Conservation (phyloP, 139 green algal genomes). For the Trebouxia sp. region DNA sequence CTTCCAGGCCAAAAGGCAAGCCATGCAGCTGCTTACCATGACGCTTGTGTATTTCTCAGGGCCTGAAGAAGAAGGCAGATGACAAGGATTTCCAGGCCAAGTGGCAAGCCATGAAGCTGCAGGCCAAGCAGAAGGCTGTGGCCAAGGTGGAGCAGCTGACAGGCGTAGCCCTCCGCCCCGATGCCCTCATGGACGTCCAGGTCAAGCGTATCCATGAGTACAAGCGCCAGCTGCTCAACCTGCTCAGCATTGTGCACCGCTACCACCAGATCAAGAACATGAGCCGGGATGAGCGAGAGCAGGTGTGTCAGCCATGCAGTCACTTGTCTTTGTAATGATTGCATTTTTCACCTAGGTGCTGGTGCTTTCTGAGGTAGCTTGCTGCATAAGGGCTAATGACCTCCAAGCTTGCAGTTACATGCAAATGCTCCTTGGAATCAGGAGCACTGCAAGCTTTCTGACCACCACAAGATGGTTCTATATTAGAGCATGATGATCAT, state of each 20-base stretch:
- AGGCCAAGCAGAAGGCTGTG: constrained; percentile 81
- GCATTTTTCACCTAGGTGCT: too few relatives aligned
- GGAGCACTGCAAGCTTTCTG: too few relatives aligned
- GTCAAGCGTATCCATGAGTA: constrained; percentile 99
- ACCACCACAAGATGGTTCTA: too few relatives aligned
- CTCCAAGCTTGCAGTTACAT: too few relatives aligned
- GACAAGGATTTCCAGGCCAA: constrained; percentile 65
- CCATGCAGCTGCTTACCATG: too few relatives aligned
- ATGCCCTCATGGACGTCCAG: constrained; percentile 96
- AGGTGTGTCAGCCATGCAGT: too few relatives aligned
- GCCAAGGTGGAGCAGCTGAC: constrained; percentile 73
- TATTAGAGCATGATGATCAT: too few relatives aligned
- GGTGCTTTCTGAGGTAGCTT: too few relatives aligned
- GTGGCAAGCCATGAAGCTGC: constrained; percentile 85
- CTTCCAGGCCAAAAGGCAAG: constrained; percentile 75
- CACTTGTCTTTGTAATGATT: too few relatives aligned
- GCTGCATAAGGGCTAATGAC: too few relatives aligned
- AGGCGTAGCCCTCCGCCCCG: constrained; percentile 61
- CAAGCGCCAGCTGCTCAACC: constrained; percentile 97
- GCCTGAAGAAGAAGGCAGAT: constrained; percentile 54
- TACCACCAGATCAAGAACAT: constrained; percentile 95
- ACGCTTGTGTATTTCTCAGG: too few relatives aligned
- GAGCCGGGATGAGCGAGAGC: constrained; percentile 77
- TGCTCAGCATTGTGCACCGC: constrained; percentile 84
- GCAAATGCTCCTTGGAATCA: too few relatives aligned